Percentiles rank a stretch among this genome's conserved stretches.
phyloP scores from a whole-genome alignment of 2,329 filamentous ascomycete species.

The Eutypa lata region DNA sequence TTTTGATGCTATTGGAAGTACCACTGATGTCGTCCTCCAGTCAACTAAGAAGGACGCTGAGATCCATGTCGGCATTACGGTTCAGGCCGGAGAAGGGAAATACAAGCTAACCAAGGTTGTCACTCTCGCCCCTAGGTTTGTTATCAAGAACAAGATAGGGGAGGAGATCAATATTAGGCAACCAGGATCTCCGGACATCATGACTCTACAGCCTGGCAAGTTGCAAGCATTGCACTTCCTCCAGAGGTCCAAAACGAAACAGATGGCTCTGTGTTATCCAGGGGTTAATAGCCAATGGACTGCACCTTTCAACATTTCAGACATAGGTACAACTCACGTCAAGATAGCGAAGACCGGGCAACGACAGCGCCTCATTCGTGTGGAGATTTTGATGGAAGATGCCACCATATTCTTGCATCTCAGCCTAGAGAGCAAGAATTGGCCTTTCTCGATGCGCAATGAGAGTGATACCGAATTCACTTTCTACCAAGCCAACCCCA shows the following conservation, averaged over 20 bases:
- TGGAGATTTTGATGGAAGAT: conserved; percentile 88
- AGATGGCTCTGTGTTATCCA: conserved; percentile 88
- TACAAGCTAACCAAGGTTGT: conserved; percentile 97
- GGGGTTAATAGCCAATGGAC: conserved; percentile 97
- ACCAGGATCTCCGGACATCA: conserved; percentile 82
- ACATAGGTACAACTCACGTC: conserved; percentile 86
- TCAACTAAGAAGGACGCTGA: conserved; percentile 70
- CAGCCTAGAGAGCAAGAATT: conserved; percentile 87
- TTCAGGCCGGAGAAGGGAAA: conserved; percentile 90
- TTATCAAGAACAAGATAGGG: conserved; percentile 87
- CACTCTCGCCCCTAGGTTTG: conserved; percentile 86
- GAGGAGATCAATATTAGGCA: conserved; percentile 90
- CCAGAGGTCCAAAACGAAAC: conserved; percentile 77
- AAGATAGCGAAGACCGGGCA: conserved; percentile 91
- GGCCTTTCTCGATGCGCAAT: conserved; percentile 98
- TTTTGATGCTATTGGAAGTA: conserved; percentile 96
- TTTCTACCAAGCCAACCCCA: conserved; percentile 93
- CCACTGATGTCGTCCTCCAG: conserved; percentile 79
- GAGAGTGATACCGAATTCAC: conserved; percentile 96
- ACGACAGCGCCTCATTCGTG: conserved; percentile 79
- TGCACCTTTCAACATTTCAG: conserved; percentile 94
- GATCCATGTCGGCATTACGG: conserved; percentile 85
- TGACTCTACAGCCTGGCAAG: conserved; percentile 73
- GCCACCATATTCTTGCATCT: conserved; percentile 92
- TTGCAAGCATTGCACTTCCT: conserved; percentile 87